Base-by-base conservation (phyloP, 352 stramenopile genomes). In the Phytophthora idaei region DNA sequence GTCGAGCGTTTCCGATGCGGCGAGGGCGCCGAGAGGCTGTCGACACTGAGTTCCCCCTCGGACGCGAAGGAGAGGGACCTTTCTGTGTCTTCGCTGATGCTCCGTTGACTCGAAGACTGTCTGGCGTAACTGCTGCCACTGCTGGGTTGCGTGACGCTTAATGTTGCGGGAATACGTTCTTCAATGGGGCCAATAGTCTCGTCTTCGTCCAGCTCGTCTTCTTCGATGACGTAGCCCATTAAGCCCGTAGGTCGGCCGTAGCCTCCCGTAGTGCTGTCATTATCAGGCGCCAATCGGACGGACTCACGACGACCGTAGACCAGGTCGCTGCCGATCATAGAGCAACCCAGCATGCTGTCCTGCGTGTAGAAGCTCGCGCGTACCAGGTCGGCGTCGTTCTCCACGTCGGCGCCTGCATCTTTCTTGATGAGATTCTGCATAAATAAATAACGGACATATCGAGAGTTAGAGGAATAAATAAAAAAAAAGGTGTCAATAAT, bases 71-170 rank as follows among this genome's bases (percentile, higher is more conserved):
- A 90, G 28, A 85, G 73, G 39, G 84, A 92, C 45, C 81, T 67
- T 31, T 92, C 84, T n/a, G 81, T 90, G 53, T 80, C 78, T 67
- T 90, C 81, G 58, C 80, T 90, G 36, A 80, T 42, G 28, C 77
- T 89, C 39, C 64, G 71, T 17, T 76, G 63, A 42, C 67, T 79
- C 11, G 64, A 69, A 2, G 71, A 85, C 31, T 81, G 57, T 47
- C 76, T 64, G 6, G 47, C 29, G 27, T 73, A 74, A 29, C 47
- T 78, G 63, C 49, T 73, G 45, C 53, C 61, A 36, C 48, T 67
- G 42, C 57, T 57, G 46, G 60, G 47, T 10, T 70, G 61, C 17
- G 47, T 59, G 29, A 31, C 51, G 25, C 51, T 66, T 15, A 73
- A 69, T 5, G 51, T 64, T 10, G 59, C 63, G 3, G 71, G 59